Percentiles rank a stretch among this genome's conserved stretches.
These are phyloP conservation scores for Fusarium setosum DNA, from an alignment of 2,329 filamentous ascomycete genomes.

Conservation along the genomic window DNA sequence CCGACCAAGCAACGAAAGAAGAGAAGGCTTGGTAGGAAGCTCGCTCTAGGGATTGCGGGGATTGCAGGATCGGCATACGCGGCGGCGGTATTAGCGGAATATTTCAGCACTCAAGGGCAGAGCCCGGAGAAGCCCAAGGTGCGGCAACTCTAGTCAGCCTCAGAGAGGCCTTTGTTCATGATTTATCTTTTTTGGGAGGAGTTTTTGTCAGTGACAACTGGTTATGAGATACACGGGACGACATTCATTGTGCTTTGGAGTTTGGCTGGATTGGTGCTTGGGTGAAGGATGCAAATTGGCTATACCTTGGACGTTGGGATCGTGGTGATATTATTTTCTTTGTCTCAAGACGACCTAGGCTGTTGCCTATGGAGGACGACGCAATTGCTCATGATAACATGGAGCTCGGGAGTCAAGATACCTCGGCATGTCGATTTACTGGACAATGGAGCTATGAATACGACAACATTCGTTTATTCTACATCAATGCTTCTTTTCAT, in stretches of 20 bases:
- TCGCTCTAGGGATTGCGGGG: conserved; percentile 65
- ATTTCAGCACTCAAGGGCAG: conserved; percentile 60
- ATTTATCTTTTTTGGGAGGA: background rate
- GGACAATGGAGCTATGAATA: conserved; percentile 16
- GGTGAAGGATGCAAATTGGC: background rate
- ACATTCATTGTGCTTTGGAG: conserved; percentile 15
- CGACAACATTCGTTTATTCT: conserved; percentile 16
- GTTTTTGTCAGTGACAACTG: background rate
- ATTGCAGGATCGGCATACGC: conserved; percentile 68
- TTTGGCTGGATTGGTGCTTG: background rate
- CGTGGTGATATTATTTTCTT: conserved; percentile 1
- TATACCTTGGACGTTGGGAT: background rate
- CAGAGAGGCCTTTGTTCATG: background rate
- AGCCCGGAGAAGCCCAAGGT: conserved; percentile 38
- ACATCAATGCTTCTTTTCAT: background rate
- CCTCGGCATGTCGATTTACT: conserved; percentile 20
- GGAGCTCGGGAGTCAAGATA: conserved; percentile 36
- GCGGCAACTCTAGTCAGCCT: background rate
- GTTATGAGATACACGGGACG: background rate
- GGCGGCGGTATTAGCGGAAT: conserved; percentile 68
- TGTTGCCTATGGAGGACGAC: background rate
- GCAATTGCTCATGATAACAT: conserved; percentile 13
- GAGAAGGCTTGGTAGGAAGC: conserved; percentile 57
- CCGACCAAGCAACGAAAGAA: conserved; percentile 48
- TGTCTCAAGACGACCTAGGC: background rate